Conservation (phyloP, 805 yeast genomes). For the Lachancea thermotolerans region DNA sequence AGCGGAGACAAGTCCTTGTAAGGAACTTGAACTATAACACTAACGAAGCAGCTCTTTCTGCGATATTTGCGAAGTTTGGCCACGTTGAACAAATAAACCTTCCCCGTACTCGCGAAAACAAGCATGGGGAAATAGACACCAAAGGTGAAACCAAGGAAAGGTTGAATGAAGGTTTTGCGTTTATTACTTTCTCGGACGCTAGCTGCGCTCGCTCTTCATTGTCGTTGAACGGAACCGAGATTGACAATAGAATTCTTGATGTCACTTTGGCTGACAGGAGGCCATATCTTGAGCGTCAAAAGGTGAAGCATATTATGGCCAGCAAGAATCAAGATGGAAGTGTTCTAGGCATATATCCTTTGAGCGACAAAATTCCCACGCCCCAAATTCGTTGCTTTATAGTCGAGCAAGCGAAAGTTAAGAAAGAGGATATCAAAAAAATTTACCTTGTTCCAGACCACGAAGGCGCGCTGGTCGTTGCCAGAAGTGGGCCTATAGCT, state of each 20-base stretch:
- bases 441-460: conserved; percentile 42
- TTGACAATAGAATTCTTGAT: conserved; percentile 43
- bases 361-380: conserved; percentile 23
- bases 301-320: conserved; percentile 26
- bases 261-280: conserved; percentile 44
- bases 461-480: conserved; percentile 46
- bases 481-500: conserved; percentile 37
- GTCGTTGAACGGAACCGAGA: conserved; percentile 33
- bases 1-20: conserved; percentile 52
- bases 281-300: conserved; percentile 31
- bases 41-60: too few species aligned
- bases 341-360: conserved; percentile 24
- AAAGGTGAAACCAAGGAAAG: conserved; percentile 15
- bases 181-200: conserved; percentile 42
- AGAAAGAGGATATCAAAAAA: conserved; percentile 27
- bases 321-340: conserved; percentile 12
- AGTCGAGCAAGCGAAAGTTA: conserved; percentile 8
- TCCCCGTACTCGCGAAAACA: conserved; percentile 10
- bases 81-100: conserved; percentile 41
- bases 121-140: not conserved
- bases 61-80: conserved; percentile 37
- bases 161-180: conserved; percentile 58
- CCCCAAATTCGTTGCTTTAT: conserved; percentile 17
- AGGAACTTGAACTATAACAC: conserved; percentile 42
- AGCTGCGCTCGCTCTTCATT: conserved; percentile 45